Evolutionary conservation across 2,329 filamentous ascomycete species (phyloP).

Genomic region (Cercospora brassicicola): DNA sequence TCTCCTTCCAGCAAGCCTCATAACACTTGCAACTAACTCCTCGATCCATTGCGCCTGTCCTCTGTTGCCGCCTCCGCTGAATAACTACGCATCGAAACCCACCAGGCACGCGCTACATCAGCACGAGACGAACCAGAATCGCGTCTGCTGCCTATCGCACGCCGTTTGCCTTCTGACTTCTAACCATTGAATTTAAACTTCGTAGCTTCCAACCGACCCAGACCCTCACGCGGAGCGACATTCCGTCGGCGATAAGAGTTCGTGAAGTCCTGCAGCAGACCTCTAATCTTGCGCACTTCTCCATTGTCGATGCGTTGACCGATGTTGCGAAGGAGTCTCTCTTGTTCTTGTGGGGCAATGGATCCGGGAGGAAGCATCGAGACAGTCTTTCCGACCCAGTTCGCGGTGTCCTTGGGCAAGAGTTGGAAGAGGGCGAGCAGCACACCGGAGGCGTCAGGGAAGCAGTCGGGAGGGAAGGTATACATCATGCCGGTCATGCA

Average conservation of each 20-base stretch:
- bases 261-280: conserved; percentile 91
- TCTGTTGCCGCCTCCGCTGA: background rate
- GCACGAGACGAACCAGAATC: background rate
- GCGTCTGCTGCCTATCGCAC: conserved; percentile 5
- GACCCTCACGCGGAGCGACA: conserved; percentile 87
- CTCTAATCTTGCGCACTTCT: conserved; percentile 76
- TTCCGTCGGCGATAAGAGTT: conserved; percentile 91
- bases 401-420: conserved; percentile 72
- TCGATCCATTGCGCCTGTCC: background rate
- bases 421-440: conserved; percentile 85
- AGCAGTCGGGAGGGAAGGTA: conserved; percentile 92
- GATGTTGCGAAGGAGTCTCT: conserved; percentile 77
- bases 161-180: conserved; percentile 12
- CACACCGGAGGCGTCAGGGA: conserved; percentile 91
- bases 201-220: conserved; percentile 81
- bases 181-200: conserved; percentile 70
- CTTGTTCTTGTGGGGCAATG: conserved; percentile 75
- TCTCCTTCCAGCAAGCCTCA: background rate
- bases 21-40: background rate
- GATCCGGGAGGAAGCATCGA: conserved; percentile 79
- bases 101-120: background rate
- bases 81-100: background rate
- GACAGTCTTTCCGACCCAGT: conserved; percentile 82
- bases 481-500: conserved; percentile 99
- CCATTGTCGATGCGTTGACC: conserved; percentile 68